These are phyloP conservation scores for Paramecium primaurelia DNA, from an alignment of 73 alveolate species.

Conservation along the genomic window DNA sequence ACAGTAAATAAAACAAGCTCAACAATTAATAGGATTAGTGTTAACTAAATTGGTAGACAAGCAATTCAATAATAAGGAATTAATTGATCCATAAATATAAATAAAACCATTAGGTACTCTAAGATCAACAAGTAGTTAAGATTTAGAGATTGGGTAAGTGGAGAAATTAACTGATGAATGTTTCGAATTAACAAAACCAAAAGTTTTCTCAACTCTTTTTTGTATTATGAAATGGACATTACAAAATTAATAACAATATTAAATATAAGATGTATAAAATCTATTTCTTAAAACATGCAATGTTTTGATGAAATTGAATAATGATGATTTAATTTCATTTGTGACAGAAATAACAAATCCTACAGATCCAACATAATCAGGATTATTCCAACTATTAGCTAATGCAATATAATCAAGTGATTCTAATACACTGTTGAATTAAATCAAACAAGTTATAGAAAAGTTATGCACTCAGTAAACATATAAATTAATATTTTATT, in stretches of 20 bases:
- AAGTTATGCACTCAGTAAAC: not conserved
- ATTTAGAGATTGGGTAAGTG: not conserved
- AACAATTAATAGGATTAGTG: not conserved
- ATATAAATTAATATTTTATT: not conserved
- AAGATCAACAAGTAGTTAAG: slow-evolving; percentile 40
- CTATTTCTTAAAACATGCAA: not conserved
- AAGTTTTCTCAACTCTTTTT: not conserved
- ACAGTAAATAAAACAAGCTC: not conserved
- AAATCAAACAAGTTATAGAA: not conserved
- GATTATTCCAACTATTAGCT: not conserved
- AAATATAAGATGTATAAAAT: not conserved
- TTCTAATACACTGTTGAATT: not conserved
- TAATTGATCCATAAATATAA: not conserved
- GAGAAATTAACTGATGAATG: slow-evolving; percentile 26
- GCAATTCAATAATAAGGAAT: not conserved
- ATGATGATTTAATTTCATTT: not conserved
- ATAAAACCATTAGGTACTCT: slow-evolving; percentile 22
- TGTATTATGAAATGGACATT: not conserved
- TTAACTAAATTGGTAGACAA: not conserved
- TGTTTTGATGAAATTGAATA: not conserved
- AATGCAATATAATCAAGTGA: not conserved
- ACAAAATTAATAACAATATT: not conserved
- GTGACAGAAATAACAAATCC: not conserved
- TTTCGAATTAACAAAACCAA: not conserved
- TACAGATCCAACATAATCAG: not conserved